These are phyloP conservation scores for Stagonosporopsis cucurbitacearum DNA, from an alignment of 2,329 filamentous ascomycete species.

Conservation along the genomic window DNA sequence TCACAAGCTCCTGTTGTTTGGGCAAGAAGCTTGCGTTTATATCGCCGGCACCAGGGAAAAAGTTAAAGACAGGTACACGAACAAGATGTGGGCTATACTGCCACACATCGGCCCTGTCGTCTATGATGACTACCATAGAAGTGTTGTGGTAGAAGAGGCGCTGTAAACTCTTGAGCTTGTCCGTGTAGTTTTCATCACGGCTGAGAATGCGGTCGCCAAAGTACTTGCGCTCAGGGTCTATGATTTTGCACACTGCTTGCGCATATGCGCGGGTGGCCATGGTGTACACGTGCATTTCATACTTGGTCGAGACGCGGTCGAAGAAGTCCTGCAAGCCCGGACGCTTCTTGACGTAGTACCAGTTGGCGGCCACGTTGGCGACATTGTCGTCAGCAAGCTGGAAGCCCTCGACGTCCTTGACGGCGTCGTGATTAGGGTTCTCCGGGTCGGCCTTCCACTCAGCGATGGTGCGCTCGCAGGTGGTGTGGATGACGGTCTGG, in stretches of 20 bases:
- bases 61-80: constrained; percentile 94
- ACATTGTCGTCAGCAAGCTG: constrained; percentile 79
- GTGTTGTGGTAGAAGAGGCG: constrained; percentile 95
- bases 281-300: constrained; percentile 97
- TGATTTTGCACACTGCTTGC: constrained; percentile 85
- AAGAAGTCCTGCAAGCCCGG: constrained; percentile 85
- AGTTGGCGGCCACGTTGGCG: constrained; percentile 54
- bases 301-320: constrained; percentile 76
- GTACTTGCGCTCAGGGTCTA: constrained; percentile 86
- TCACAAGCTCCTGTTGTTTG: constrained; percentile 62
- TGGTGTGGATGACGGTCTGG: constrained; percentile 98
- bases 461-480: constrained; percentile 92
- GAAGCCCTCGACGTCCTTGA: constrained; percentile 87
- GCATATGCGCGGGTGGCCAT: constrained; percentile 99
- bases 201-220: constrained; percentile 96
- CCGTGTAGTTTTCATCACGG: constrained; percentile 93
- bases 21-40: constrained; percentile 98
- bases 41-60: constrained; percentile 97
- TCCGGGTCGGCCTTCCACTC: constrained; percentile 91
- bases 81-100: constrained; percentile 90
- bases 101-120: constrained; percentile 97
- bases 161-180: constrained; percentile 87
- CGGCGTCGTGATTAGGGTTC: constrained; percentile 89
- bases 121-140: constrained; percentile 99
- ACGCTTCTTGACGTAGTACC: constrained; percentile 98